Percentiles rank a stretch among this genome's conserved stretches.
Evolutionary conservation across 148 eudicot species (phyloP).

Genomic region (Silene conica): DNA sequence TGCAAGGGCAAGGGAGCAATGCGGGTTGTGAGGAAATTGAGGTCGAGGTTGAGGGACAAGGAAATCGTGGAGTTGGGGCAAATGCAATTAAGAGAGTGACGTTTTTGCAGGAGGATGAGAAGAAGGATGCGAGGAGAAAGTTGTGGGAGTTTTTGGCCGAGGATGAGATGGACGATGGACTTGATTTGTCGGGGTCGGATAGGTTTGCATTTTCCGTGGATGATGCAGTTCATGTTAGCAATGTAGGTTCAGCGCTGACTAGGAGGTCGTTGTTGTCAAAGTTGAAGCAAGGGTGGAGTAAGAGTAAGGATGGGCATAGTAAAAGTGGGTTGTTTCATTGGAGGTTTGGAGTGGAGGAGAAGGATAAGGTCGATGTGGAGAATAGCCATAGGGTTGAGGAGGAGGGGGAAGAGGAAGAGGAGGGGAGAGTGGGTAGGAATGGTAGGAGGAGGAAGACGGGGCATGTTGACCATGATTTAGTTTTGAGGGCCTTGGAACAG

Average conservation of each 20-base stretch:
- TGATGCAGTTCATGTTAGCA: conserved; percentile 76
- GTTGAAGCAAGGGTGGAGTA: conserved; percentile 72
- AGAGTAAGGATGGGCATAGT: conserved; percentile 46
- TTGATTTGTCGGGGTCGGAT: conserved; percentile 95
- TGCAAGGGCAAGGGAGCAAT: conserved; percentile 16
- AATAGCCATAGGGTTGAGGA: conserved; percentile 38
- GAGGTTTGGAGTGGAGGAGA: conserved; percentile 67
- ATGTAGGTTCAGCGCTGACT: conserved; percentile 55
- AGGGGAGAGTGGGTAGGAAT: conserved; percentile 43
- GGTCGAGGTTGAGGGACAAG: conserved; percentile 16
- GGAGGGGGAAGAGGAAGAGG: conserved; percentile 22
- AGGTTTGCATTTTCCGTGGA: conserved; percentile 95
- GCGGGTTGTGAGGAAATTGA: conserved; percentile 1
- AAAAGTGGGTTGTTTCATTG: conserved; percentile 62
- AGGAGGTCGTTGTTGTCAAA: conserved; percentile 70
- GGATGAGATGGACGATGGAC: conserved; percentile 80
- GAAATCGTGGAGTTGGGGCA: conserved; percentile 15
- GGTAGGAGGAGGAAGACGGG: conserved; percentile 62
- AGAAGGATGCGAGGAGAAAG: conserved; percentile 56
- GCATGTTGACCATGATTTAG: conserved; percentile 71
- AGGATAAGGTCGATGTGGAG: conserved; percentile 40
- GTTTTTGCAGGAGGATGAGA: conserved; percentile 44
- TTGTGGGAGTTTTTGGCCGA: conserved; percentile 93
- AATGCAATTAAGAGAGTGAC: conserved; percentile 61
- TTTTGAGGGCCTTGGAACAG: conserved; percentile 72